Evolutionary conservation across 768 basidiomycete genomes (phyloP), one percentile per base, ranked within the genome.

Genomic region (Tephrocybe sp.): DNA sequence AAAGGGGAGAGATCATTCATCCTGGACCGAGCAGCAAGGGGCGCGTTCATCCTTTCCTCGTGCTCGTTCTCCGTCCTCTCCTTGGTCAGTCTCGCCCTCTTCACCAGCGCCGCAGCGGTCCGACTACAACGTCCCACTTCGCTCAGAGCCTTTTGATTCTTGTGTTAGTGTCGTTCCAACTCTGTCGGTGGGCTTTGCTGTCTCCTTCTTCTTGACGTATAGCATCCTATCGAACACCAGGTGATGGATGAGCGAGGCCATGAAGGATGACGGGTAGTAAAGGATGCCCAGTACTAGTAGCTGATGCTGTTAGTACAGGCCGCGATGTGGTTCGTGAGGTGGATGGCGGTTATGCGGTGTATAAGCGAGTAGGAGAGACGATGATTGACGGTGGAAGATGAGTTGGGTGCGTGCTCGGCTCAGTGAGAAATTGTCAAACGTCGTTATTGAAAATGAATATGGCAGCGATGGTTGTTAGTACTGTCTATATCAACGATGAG

Each of bases 181-280:
- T 24, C n/a, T 53, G 43, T 29, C 12, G 4, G 7, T n/a, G 45
- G 25, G 83, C 61, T 23, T 71, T 34, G 21, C n/a, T 29, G 30
- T 34, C 6, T 2, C 25, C 9, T 11, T 16, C 11, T 56, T 55
- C 50, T 57, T 61, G 27, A 58, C 55, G 47, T 65, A 61, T 13
- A 91, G 90, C 88, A 0, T 89, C 91, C 37, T 88, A 90, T 5
- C 93, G 81, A 3, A 94, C 85, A 1, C 88, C 90, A 13, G 83
- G 72, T 48, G 85, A 78, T 0, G 72, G 76, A 46, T 90, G 84
- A 0, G 72, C 55, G 7, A 94, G 74, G 11, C 78, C 78, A 1
- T 64, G 59, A 49, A 79, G 73, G 25, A 91, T 64, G 21, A 76
- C 25, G 1, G 65, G 61, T 16, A 67, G 65, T 33, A 90, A 11